Evolutionary conservation across 2,329 filamentous ascomycete genomes (phyloP).

Genomic region (Didymella arachidicola): DNA sequence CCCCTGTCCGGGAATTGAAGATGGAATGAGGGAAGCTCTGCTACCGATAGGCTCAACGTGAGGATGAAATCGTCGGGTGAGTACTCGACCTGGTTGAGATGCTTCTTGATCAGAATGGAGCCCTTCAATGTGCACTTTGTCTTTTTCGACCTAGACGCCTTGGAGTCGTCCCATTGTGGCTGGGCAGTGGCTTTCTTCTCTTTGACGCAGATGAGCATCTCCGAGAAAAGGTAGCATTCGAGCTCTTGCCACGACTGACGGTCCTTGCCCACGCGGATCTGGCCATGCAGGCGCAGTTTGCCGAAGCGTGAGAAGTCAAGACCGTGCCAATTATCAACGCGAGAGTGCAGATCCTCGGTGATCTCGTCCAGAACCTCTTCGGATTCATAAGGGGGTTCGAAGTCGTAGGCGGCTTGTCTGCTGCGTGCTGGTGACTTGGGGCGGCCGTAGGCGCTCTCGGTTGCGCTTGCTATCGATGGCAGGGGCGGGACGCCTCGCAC

Average conservation of each 20-base stretch:
- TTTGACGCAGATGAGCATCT: constrained; percentile 99
- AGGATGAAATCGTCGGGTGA: constrained; percentile 79
- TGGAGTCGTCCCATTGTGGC: constrained; percentile 70
- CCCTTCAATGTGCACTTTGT: constrained; percentile 91
- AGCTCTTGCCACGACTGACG: constrained; percentile 96
- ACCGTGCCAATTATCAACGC: constrained; percentile 99
- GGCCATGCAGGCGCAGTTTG: constrained; percentile 87
- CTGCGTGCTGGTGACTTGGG: constrained; percentile 67
- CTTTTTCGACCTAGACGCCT: constrained; percentile 63
- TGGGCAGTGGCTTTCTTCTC: constrained; percentile 78
- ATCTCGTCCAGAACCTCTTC: constrained; percentile 81
- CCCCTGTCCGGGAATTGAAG: constrained; percentile 84
- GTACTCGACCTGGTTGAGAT: constrained; percentile 86
- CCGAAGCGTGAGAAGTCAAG: constrained; percentile 94
- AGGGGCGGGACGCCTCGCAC: constrained; percentile 63
- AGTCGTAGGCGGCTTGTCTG: constrained; percentile 36
- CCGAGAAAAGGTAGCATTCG: constrained; percentile 94
- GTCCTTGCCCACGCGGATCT: constrained; percentile 93
- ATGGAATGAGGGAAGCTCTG: constrained; percentile 92
- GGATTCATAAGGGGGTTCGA: constrained; percentile 71
- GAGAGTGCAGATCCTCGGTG: constrained; percentile 80
- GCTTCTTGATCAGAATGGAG: constrained; percentile 97
- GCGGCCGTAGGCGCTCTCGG: constrained; percentile 53
- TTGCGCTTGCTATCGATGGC: constrained; percentile 58
- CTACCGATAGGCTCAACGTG: constrained; percentile 88